Conservation (phyloP, 345 rosid species). For the Conringia planisiliqua region DNA sequence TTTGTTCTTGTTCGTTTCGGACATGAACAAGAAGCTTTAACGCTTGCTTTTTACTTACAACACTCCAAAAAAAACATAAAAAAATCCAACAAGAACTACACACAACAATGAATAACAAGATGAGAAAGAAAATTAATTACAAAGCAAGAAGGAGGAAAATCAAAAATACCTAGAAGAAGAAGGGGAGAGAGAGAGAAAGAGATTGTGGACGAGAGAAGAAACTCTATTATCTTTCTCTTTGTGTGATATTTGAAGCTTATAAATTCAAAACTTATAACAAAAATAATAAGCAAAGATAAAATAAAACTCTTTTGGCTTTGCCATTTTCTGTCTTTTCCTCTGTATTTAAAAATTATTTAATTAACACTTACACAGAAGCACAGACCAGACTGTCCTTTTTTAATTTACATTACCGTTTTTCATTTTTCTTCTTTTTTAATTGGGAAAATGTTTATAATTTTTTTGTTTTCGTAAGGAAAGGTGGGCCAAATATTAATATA, state of each 20-base stretch:
- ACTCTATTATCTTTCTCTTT: slow-evolving; percentile 26
- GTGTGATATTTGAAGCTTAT: slow-evolving; percentile 25
- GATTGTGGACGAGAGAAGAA: slow-evolving; percentile 49
- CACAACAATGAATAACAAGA: slow-evolving; percentile 2
- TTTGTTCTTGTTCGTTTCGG: slow-evolving; percentile 30
- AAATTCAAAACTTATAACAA: slow-evolving; percentile 9
- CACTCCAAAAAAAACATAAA: slow-evolving; percentile 29
- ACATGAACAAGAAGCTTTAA: slow-evolving; percentile 28
- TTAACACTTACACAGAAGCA: slow-evolving; percentile 22
- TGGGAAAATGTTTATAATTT: background rate
- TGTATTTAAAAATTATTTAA: slow-evolving; percentile 26
- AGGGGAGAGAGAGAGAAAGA: slow-evolving; percentile 19
- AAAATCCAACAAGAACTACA: slow-evolving; percentile 19
- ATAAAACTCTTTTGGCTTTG: slow-evolving; percentile 42
- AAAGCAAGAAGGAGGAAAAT: slow-evolving; percentile 18
- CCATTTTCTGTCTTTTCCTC: slow-evolving; percentile 66
- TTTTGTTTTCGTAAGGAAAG: background rate
- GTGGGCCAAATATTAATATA: slow-evolving; percentile 31
- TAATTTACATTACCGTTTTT: slow-evolving; percentile 22
- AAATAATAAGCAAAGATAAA: background rate
- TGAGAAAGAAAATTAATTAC: background rate
- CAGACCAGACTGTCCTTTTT: slow-evolving; percentile 34
- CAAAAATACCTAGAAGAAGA: slow-evolving; percentile 13
- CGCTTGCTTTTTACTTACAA: slow-evolving; percentile 43
- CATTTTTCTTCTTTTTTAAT: background rate